Conservation (phyloP, 805 yeast genomes). For the Candida tammaniensis region DNA sequence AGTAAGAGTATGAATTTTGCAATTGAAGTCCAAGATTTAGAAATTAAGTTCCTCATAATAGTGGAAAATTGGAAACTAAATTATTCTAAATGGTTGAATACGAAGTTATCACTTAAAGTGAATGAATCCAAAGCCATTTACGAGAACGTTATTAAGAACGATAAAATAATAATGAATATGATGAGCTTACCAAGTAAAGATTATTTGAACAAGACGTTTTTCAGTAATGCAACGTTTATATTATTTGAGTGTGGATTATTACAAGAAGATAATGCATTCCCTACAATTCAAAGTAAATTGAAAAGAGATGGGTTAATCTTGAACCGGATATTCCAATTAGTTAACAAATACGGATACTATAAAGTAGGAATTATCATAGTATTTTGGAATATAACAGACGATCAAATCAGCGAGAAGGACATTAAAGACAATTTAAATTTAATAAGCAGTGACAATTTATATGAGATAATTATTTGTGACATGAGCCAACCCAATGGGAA, state of each 20-base stretch:
- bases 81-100: conserved; percentile 49
- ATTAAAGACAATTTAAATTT: conserved; percentile 17
- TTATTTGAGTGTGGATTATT: conserved; percentile 53
- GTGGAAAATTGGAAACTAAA: conserved; percentile 48
- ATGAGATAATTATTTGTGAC: conserved; percentile 27
- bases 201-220: conserved; percentile 33
- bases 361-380: conserved; percentile 39
- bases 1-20: conserved; percentile 23
- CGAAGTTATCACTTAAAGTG: conserved; percentile 39
- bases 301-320: conserved; percentile 35
- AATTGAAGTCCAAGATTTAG: conserved; percentile 18
- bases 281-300: conserved; percentile 28
- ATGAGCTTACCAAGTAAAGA: conserved; percentile 41
- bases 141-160: conserved; percentile 21
- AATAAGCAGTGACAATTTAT: conserved; percentile 14
- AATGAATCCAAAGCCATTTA: conserved; percentile 26
- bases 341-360: conserved; percentile 34
- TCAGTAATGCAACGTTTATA: conserved; percentile 40
- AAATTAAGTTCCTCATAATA: conserved; percentile 38
- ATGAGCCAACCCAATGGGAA: conserved; percentile 27
- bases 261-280: conserved; percentile 6
- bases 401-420: conserved; percentile 14
- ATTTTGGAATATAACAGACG: conserved; percentile 37
- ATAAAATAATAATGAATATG: conserved; percentile 30
- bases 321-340: conserved; percentile 30